Conservation (phyloP, 1,139 yeast species). For the Candida labiduridarum region DNA sequence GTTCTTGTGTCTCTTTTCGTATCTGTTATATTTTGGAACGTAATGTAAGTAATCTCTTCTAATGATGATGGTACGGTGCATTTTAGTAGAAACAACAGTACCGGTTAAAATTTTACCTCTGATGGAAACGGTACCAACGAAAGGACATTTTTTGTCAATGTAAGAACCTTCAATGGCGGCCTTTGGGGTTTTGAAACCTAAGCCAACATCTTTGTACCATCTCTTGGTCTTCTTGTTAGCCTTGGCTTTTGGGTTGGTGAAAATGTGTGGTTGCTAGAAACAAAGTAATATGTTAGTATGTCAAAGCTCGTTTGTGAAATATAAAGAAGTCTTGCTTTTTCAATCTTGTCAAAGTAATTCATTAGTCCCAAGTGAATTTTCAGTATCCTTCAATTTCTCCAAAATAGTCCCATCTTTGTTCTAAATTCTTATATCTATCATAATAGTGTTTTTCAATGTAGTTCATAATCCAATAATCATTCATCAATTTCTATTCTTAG, state of each 20-base stretch:
- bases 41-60: conserved; percentile 99
- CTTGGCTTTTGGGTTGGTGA: conserved; percentile 99
- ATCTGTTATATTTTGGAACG: conserved; percentile 99
- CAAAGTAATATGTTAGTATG: conserved; percentile 4
- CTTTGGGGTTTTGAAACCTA: conserved; percentile 99
- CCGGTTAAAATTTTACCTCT: conserved; percentile 99
- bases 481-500: background rate
- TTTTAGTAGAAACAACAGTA: conserved; percentile 99
- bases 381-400: background rate
- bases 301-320: background rate
- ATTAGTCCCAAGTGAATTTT: no score
- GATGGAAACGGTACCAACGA: conserved; percentile 94
- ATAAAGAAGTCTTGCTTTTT: background rate
- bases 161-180: conserved; percentile 97
- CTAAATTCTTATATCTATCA: no score
- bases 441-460: no score
- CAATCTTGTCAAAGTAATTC: no score
- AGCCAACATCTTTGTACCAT: conserved; percentile 99
- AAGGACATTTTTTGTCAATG: conserved; percentile 99
- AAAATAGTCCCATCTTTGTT: background rate
- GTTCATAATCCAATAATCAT: background rate
- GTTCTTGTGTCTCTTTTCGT: conserved; percentile 99
- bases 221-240: conserved; percentile 99
- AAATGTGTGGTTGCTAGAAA: conserved; percentile 97
- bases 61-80: conserved; percentile 99